A percentile compares a stretch with the other conserved stretches of the same genome.
Conservation (phyloP, 331 rosid genomes). For the Stylosanthes scabra region DNA sequence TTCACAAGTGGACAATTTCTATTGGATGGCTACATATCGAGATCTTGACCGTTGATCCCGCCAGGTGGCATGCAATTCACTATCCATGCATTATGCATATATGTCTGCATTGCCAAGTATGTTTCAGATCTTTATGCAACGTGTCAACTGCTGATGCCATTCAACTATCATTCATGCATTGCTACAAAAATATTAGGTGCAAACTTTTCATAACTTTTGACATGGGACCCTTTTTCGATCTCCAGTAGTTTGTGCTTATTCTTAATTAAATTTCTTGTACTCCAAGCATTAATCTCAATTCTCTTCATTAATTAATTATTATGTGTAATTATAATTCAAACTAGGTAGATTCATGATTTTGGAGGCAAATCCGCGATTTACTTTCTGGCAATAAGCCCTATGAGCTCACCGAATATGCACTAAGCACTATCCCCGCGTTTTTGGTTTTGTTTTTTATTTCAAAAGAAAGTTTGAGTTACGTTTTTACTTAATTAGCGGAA, state of each 20-base stretch:
- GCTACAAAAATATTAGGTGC: conserved; percentile 26
- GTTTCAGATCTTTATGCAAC: conserved; percentile 20
- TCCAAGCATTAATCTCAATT: conserved; percentile 43
- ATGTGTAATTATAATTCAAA: background rate
- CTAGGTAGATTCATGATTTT: too few relatives aligned
- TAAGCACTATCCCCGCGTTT: too few relatives aligned
- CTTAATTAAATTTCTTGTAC: conserved; percentile 50
- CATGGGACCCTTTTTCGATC: conserved; percentile 20
- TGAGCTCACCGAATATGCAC: background rate
- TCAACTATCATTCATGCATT: conserved; percentile 22
- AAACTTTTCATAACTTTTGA: conserved; percentile 41
- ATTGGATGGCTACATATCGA: background rate
- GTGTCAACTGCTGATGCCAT: conserved; percentile 43
- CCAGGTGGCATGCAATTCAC: conserved; percentile 59
- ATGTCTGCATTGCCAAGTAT: conserved; percentile 29
- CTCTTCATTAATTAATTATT: background rate
- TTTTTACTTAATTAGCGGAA: too few relatives aligned
- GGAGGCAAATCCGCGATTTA: conserved; percentile 20
- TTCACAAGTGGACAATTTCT: conserved; percentile 35
- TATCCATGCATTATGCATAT: conserved; percentile 29
- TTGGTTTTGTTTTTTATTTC: too few relatives aligned
- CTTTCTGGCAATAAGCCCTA: background rate
- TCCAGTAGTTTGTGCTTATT: conserved; percentile 25
- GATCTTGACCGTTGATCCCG: conserved; percentile 1
- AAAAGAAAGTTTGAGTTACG: too few relatives aligned